Base-by-base conservation (phyloP, 176 grass and related monocot species). In the Oryza nivara region DNA sequence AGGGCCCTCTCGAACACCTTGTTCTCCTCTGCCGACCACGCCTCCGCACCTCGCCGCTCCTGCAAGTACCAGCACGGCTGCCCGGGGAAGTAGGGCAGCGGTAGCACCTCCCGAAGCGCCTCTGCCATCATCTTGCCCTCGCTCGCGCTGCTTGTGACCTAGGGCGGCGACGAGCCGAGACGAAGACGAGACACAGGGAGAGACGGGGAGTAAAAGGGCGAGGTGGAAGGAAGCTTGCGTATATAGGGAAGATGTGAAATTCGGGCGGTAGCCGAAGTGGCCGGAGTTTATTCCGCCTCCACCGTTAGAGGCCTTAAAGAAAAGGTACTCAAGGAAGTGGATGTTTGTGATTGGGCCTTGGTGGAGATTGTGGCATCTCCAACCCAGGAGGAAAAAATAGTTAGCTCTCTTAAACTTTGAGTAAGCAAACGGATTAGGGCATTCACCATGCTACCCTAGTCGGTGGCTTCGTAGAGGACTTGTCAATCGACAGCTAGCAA, bases 1-100 rank as follows among this genome's bases (percentile, higher is more conserved):
- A 99, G 84, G 41, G 97, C 93, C 72, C 88, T 70, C 88, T 99
- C 97, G 82, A 99, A 99, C 30, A 86, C 45, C 68, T 99, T 99
- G 92, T 99, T 99, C 90, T 99, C 97, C 78, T 85, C 82, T 10
- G 34, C 14, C 46, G 93, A 96, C 97, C 97, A 99, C 1, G 14
- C 70, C 56, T 78, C 85, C 77, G 22, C 80, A 5, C 78, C 40
- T 28, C 45, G 74, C 54, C 68, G 14, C 17, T 77, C 89, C 44
- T 11, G 89, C 71, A 67, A 49, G 28, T 58, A 19, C 86, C 87
- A 88, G 58, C 32, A 72, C 46, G 86, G 82, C 70, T 91, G 88
- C 54, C 22, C 86, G n/a, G 86, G 28, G 80, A 94, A 94, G 88
- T 68, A 85, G 44, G 89, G 72, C 14, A 86, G 86, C 17, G 86